Conservation (phyloP, 352 stramenopile genomes). For the Phytopythium cucurbitacearum region DNA sequence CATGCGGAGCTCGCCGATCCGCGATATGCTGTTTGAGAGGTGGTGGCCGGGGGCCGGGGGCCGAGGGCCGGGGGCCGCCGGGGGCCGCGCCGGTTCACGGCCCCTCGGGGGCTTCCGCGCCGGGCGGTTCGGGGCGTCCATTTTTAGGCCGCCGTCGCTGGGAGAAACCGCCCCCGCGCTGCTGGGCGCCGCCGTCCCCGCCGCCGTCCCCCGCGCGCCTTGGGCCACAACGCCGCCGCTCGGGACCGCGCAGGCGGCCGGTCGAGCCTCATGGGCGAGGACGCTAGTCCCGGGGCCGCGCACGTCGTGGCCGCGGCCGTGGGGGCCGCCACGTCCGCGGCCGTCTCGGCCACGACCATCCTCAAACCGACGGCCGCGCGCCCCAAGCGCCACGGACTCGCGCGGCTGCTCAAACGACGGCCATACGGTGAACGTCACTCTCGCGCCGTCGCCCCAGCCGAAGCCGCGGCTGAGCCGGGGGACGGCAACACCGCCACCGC, state of each 20-base stretch:
- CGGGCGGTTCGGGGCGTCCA: no score
- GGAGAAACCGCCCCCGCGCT: no score
- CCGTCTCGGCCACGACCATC: constrained; percentile 10
- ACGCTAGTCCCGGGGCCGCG: neutral
- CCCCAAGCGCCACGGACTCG: constrained; percentile 57
- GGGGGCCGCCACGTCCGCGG: constrained; percentile 11
- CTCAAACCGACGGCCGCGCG: constrained; percentile 26
- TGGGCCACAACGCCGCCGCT: neutral
- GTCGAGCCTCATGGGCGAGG: neutral
- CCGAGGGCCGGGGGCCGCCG: no score
- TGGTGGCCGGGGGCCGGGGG: no score
- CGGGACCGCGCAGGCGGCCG: neutral
- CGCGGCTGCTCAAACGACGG: constrained; percentile 53
- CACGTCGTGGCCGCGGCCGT: constrained; percentile 13
- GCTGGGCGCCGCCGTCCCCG: no score
- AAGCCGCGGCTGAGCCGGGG: constrained; percentile 12
- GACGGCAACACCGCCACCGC: neutral
- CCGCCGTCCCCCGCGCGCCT: no score
- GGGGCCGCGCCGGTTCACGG: no score
- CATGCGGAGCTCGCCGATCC: no score
- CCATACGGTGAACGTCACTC: constrained; percentile 61
- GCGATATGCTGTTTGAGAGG: no score
- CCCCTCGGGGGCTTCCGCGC: no score
- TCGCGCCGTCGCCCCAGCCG: constrained; percentile 49
- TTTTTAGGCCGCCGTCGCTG: no score